Conservation (phyloP, 2,329 filamentous ascomycete species). For the Pseudogymnoascus sp. region DNA sequence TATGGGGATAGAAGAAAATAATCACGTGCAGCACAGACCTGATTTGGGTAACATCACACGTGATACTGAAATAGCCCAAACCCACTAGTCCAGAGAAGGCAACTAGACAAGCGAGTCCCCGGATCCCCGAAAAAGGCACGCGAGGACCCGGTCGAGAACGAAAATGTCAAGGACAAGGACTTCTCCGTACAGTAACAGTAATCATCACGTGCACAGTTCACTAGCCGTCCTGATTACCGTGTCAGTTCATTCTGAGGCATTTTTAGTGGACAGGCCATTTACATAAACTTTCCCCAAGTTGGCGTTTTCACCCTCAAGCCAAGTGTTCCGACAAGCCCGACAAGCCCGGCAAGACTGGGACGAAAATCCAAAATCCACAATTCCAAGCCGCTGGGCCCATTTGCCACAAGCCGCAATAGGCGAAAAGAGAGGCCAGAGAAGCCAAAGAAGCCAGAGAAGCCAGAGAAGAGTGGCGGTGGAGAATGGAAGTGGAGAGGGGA, state of each 20-base stretch:
- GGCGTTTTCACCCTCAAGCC: not conserved
- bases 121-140: slow-evolving; percentile 1
- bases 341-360: not conserved
- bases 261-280: not conserved
- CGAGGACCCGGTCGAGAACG: not conserved
- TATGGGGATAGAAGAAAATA: no score
- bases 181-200: not conserved
- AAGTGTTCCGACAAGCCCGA: not conserved
- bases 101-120: not conserved
- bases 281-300: not conserved
- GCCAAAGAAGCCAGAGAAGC: no score
- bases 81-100: not conserved
- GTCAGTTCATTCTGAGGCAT: not conserved
- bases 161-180: not conserved
- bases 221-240: not conserved
- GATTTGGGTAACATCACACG: not conserved
- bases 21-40: not conserved
- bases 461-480: not conserved
- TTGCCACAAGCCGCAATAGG: not conserved
- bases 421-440: not conserved
- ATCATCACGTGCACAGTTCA: not conserved
- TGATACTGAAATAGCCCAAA: not conserved
- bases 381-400: not conserved
- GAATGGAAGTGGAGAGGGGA: not conserved
- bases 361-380: slow-evolving; percentile 9